phyloP scores from a whole-genome alignment of 1,284 basidiomycete genomes.

The Heterobasidion annosum region DNA sequence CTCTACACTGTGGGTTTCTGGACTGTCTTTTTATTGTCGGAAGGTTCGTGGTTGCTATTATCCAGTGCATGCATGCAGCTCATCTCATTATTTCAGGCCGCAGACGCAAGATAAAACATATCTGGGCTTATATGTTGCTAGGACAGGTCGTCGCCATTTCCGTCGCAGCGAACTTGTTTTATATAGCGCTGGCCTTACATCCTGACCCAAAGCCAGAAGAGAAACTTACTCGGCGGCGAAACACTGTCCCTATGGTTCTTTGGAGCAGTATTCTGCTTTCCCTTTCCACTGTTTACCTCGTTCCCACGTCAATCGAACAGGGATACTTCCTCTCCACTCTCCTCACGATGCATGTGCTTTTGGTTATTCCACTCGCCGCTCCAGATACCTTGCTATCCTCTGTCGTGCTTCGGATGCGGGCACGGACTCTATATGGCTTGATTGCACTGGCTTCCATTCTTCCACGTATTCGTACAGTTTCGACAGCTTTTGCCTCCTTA shows the following conservation, averaged over 20 bases:
- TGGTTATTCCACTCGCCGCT: slow-evolving; percentile 44
- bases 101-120: slow-evolving; percentile 37
- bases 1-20: slow-evolving; percentile 58
- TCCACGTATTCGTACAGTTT: slow-evolving; percentile 32
- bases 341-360: slow-evolving; percentile 52
- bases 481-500: slow-evolving; percentile 10
- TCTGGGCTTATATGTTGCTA: slow-evolving; percentile 69
- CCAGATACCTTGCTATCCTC: slow-evolving; percentile 2
- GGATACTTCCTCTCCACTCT: slow-evolving; percentile 50
- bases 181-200: slow-evolving; percentile 40
- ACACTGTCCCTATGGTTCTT: slow-evolving; percentile 18
- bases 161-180: slow-evolving; percentile 61
- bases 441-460: slow-evolving; percentile 23
- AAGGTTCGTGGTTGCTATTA: slow-evolving; percentile 28
- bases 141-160: slow-evolving; percentile 71
- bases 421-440: slow-evolving; percentile 28
- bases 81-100: slow-evolving; percentile 23
- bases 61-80: not conserved
- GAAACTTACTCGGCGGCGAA: not conserved
- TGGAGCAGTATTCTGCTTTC: slow-evolving; percentile 40
- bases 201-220: slow-evolving; percentile 10
- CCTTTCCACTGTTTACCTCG: slow-evolving; percentile 36
- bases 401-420: slow-evolving; percentile 13
- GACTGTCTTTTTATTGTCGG: slow-evolving; percentile 46
- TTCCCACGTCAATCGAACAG: slow-evolving; percentile 38